A percentile compares a stretch with the other conserved stretches of the same genome.
Evolutionary conservation across 768 basidiomycete genomes (phyloP).

Genomic region (Lanmaoa pseudosensibilis): DNA sequence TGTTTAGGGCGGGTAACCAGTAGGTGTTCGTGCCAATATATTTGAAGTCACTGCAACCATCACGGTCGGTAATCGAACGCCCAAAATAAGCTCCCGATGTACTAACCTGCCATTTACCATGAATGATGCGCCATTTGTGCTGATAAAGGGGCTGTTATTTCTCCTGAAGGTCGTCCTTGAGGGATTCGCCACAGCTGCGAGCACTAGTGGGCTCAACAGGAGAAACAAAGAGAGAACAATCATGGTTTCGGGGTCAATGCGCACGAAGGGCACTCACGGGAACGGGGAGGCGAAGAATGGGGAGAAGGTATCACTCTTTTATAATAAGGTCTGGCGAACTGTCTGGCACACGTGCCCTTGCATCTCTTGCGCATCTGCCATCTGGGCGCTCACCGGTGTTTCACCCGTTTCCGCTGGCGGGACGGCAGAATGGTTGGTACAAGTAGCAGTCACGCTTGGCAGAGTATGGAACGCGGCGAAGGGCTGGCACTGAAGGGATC

Average conservation of each 20-base stretch:
- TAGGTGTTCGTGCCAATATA: constrained; percentile 64
- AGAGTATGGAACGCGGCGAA: background rate
- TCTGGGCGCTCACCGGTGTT: constrained; percentile 2
- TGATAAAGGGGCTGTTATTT: constrained; percentile 43
- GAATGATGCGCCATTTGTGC: constrained; percentile 46
- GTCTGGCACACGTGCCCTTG: constrained; percentile 17
- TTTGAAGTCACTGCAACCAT: constrained; percentile 36
- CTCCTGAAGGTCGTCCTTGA: constrained; percentile 35
- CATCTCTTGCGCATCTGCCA: background rate
- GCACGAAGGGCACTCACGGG: background rate
- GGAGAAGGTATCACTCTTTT: constrained; percentile 4
- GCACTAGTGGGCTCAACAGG: constrained; percentile 33
- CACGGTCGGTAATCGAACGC: constrained; percentile 21
- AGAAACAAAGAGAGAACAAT: constrained; percentile 30
- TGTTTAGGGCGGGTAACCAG: constrained; percentile 60
- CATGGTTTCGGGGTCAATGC: constrained; percentile 36
- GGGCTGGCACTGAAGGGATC: background rate
- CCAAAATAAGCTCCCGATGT: background rate
- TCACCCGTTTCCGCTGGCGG: background rate
- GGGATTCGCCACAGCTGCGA: constrained; percentile 30
- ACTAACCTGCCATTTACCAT: constrained; percentile 53
- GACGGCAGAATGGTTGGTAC: background rate
- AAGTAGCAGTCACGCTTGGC: background rate
- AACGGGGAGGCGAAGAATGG: constrained; percentile 1
- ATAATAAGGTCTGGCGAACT: constrained; percentile 20